phyloP scores from a whole-genome alignment of 805 yeast species.

The Candida krabiensis region DNA sequence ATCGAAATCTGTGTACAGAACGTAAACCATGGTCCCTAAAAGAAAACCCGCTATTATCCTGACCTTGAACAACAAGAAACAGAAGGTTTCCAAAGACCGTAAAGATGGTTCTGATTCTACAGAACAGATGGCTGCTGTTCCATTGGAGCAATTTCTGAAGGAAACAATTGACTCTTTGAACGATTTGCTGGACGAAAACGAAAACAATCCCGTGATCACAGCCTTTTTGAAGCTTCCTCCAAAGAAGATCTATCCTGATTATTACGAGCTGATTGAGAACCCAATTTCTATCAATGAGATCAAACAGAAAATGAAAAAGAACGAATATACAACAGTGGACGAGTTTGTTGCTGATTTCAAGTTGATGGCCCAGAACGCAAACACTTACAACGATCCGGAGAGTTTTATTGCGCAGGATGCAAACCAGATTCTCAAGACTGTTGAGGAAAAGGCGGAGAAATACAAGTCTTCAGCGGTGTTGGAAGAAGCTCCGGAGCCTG shows the following conservation, averaged over 20 bases:
- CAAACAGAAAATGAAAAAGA: slow-evolving; percentile 42
- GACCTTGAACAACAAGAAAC: slow-evolving; percentile 20
- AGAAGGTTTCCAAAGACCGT: slow-evolving; percentile 10
- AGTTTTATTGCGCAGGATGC: slow-evolving; percentile 71
- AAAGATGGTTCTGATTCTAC: background rate
- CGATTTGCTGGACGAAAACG: slow-evolving; percentile 36
- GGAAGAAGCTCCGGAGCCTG: background rate
- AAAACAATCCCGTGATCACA: slow-evolving; percentile 34
- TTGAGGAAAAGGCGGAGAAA: slow-evolving; percentile 47
- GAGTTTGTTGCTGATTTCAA: slow-evolving; percentile 61
- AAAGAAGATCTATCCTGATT: slow-evolving; percentile 75
- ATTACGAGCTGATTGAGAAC: slow-evolving; percentile 58
- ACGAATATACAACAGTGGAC: slow-evolving; percentile 36
- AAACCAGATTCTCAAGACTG: slow-evolving; percentile 52
- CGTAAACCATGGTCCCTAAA: slow-evolving; percentile 21
- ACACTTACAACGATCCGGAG: slow-evolving; percentile 65
- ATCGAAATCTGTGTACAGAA: too few relatives aligned
- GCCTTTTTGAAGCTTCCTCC: slow-evolving; percentile 74
- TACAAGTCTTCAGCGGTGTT: slow-evolving; percentile 13
- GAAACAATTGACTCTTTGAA: slow-evolving; percentile 35
- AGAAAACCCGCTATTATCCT: slow-evolving; percentile 18
- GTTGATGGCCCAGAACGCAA: slow-evolving; percentile 69
- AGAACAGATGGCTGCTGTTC: slow-evolving; percentile 12
- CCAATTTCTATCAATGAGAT: slow-evolving; percentile 77
- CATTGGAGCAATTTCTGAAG: slow-evolving; percentile 31